Base-by-base conservation (phyloP, 2,329 filamentous ascomycete genomes). In the Penicillium sp. region DNA sequence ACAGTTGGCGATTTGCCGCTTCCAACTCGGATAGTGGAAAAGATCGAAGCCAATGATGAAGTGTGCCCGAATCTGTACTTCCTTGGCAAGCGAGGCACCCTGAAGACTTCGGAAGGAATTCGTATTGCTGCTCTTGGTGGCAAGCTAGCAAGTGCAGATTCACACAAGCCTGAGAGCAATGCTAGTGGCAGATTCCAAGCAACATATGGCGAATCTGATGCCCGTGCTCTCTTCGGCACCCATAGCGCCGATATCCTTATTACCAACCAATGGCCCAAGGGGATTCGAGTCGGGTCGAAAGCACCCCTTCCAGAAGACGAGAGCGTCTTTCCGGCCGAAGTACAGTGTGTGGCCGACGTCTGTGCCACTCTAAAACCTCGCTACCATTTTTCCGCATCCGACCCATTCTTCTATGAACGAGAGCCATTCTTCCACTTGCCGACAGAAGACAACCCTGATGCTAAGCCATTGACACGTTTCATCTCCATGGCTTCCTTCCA, bases 11-110 rank as follows among this genome's bases (percentile, higher is more conserved):
- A 81, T 37, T 82, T 82, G 47, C 78, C 87, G n/a, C 80, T 99
- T 6, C 95, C 95, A 0, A 74, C 81, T 3, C 77, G 80, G 29
- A 84, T 97, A 22, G 79, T 89, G 21, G 84, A 90, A 68, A 92
- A 87, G 71, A 82, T 98, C 52, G 84, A 91, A 69, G 83, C 84
- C 33, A 85, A 89, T 60, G 88, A 82, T 60, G 86, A 89, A 67
- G 82, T 99, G 19, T 96, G 92, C 71, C 83, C 88, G n/a, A 98
- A 99, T 71, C 84, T 99, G 11, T 90, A 91, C 75, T 96, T 89
- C 68, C 84, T 99, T 1, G 93, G 90, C 56, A 96, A 95, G 74
- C 88, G 91, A 67, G 91, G 90, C 59, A 87, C 89, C 14, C 89
- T 91, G 52, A 98, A 95, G 73, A 98, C 93, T 0, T 89, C 90